Conservation (phyloP, 1,284 basidiomycete species). For the Moesziomyces globuligerus region DNA sequence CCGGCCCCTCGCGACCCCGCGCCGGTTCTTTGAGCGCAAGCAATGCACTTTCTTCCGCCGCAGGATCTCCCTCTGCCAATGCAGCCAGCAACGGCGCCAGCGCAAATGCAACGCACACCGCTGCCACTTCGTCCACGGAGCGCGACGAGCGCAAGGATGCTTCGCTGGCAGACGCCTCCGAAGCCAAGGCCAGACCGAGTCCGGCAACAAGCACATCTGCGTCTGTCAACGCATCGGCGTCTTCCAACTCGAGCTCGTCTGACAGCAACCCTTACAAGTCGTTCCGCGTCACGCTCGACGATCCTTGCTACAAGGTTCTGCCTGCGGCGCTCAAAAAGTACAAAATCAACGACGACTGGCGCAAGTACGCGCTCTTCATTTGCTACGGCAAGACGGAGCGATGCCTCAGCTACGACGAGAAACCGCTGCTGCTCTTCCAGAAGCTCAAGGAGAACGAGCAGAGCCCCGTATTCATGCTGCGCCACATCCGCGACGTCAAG, state of each 20-base stretch:
- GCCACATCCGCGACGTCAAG: conserved; percentile 94
- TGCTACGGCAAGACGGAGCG: conserved; percentile 92
- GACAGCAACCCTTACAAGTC: conserved; percentile 68
- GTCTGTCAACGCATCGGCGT: conserved; percentile 5
- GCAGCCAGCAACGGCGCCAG: background rate
- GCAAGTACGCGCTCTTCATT: conserved; percentile 98
- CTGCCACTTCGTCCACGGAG: conserved; percentile 8
- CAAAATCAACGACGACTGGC: conserved; percentile 98
- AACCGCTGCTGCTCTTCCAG: conserved; percentile 94
- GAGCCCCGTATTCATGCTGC: conserved; percentile 97
- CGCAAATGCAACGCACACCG: background rate
- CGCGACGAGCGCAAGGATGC: conserved; percentile 28
- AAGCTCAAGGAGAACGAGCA: conserved; percentile 96
- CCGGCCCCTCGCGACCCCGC: conserved; percentile 23
- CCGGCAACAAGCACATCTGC: conserved; percentile 7
- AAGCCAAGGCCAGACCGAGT: conserved; percentile 11
- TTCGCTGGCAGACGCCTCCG: background rate
- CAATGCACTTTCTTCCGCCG: conserved; percentile 5
- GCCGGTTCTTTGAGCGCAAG: conserved; percentile 24
- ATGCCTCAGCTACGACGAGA: conserved; percentile 96
- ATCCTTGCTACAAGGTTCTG: conserved; percentile 96
- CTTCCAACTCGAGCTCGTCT: conserved; percentile 18
- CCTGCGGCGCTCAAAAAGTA: conserved; percentile 98
- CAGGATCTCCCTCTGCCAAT: conserved; percentile 12
- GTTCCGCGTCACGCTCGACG: conserved; percentile 78